Conservation (phyloP, 148 eudicot genomes). For the Rhododendron henanense region DNA sequence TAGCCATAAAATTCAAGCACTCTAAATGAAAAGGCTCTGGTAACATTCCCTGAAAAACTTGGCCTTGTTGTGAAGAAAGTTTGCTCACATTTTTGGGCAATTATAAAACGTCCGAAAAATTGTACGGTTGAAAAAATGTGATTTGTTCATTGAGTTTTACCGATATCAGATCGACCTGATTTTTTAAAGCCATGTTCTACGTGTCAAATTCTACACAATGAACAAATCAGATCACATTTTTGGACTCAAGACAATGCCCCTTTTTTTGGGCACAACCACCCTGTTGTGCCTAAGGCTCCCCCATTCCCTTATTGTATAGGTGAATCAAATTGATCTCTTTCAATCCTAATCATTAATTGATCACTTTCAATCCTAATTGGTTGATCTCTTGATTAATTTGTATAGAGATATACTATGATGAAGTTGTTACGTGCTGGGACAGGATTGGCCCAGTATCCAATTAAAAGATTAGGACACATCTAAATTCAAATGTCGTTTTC, state of each 20-base stretch:
- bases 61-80: background rate
- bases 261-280: background rate
- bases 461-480: background rate
- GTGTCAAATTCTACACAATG: background rate
- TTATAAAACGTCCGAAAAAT: background rate
- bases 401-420: background rate
- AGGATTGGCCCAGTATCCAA: background rate
- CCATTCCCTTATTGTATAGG: too few species aligned
- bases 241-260: background rate
- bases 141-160: too few species aligned
- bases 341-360: too few species aligned
- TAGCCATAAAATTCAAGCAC: background rate
- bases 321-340: too few species aligned
- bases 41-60: background rate
- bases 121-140: too few species aligned
- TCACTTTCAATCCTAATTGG: too few species aligned
- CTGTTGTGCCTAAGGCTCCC: too few species aligned
- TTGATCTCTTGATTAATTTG: background rate
- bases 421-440: background rate
- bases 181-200: too few species aligned
- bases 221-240: too few species aligned
- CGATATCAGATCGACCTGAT: background rate
- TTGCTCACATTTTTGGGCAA: background rate
- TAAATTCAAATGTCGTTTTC: background rate
- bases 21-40: background rate